A percentile compares a stretch with the other conserved stretches of the same genome.
These are phyloP conservation scores for Eucommia ulmoides DNA, from an alignment of 257 asterid genomes.

Conservation along the genomic window DNA sequence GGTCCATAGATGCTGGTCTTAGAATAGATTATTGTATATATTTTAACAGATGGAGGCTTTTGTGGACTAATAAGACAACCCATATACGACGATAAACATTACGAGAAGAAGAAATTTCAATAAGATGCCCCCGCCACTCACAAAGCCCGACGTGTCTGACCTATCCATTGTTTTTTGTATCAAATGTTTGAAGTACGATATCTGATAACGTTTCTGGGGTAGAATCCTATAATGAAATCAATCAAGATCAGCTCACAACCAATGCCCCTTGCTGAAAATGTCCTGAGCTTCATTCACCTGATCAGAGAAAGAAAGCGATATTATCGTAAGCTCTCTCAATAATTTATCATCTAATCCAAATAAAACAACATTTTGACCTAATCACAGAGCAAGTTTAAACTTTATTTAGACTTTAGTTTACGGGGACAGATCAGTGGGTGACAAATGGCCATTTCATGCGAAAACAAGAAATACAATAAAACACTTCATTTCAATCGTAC, in stretches of 20 bases:
- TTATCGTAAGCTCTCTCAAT: too few species aligned
- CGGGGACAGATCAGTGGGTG: too few species aligned
- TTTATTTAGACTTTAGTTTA: too few species aligned
- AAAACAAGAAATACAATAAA: too few species aligned
- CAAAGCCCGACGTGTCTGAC: slow-evolving; percentile 72
- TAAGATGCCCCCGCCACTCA: slow-evolving; percentile 65
- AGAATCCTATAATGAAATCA: neutral
- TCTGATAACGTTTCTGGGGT: neutral
- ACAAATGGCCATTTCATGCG: too few species aligned
- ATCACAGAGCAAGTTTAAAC: too few species aligned
- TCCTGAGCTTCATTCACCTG: too few species aligned
- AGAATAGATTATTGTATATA: too few species aligned
- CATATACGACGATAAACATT: slow-evolving; percentile 27
- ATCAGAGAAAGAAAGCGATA: too few species aligned
- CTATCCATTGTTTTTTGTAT: slow-evolving; percentile 45
- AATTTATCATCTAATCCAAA: too few species aligned
- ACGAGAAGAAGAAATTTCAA: slow-evolving; percentile 21
- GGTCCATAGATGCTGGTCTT: slow-evolving; percentile 20
- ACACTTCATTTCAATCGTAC: too few species aligned
- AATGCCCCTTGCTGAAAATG: neutral
- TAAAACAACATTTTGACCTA: too few species aligned
- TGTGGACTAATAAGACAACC: slow-evolving; percentile 15
- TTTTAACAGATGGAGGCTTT: slow-evolving; percentile 12
- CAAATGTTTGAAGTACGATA: slow-evolving; percentile 13
- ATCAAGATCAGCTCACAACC: neutral